Percentiles rank a stretch among this genome's conserved stretches.
These are phyloP conservation scores for Xylaria palmicola DNA, from an alignment of 495 filamentous ascomycete species.

Conservation along the genomic window DNA sequence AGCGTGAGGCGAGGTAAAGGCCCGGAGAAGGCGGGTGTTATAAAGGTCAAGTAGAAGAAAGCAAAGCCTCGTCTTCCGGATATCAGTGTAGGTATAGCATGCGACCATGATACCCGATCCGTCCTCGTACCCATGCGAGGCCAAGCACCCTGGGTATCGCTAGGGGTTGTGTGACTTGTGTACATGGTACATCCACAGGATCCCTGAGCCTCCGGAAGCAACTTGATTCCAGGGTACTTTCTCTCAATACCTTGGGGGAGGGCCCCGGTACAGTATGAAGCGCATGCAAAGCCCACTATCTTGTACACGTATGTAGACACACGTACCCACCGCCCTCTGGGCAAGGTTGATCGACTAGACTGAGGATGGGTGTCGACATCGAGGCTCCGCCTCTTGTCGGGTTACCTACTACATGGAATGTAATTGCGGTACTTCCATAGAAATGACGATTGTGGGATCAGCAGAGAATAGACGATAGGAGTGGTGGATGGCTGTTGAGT, in stretches of 20 bases:
- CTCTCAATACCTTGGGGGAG: not conserved
- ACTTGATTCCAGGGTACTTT: not conserved
- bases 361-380: not conserved
- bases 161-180: not conserved
- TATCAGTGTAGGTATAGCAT: not conserved
- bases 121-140: not conserved
- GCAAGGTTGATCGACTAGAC: slow-evolving; percentile 7
- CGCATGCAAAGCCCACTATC: not conserved
- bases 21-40: slow-evolving; percentile 30
- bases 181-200: too few species aligned
- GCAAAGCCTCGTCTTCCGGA: slow-evolving; percentile 25
- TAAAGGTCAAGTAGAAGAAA: slow-evolving; percentile 20
- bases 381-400: not conserved
- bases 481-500: not conserved
- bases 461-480: not conserved
- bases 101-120: not conserved
- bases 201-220: not conserved
- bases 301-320: slow-evolving; percentile 6
- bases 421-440: not conserved
- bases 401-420: not conserved
- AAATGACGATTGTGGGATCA: not conserved
- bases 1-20: slow-evolving; percentile 17
- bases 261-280: slow-evolving; percentile 10
- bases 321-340: not conserved
- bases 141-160: not conserved